These are phyloP conservation scores for Phanerochaete carnosa DNA, from an alignment of 768 basidiomycete genomes.

Conservation along the genomic window DNA sequence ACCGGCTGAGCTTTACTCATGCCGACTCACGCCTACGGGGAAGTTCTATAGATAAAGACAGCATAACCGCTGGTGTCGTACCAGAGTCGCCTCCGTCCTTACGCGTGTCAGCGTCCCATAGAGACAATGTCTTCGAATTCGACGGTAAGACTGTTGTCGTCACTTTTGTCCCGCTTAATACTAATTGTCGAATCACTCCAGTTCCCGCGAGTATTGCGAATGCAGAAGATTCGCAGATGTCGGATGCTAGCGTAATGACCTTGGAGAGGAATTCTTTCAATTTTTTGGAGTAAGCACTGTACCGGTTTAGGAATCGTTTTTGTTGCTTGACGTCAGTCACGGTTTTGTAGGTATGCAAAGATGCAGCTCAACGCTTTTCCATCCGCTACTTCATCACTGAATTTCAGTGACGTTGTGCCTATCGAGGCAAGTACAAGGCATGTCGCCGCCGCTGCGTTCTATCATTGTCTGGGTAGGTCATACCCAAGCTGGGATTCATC, in stretches of 20 bases:
- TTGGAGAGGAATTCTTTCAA: slow-evolving; percentile 78
- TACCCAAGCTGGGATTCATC: not conserved
- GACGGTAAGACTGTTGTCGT: slow-evolving; percentile 42
- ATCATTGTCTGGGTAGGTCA: slow-evolving; percentile 74
- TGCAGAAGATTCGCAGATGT: slow-evolving; percentile 45
- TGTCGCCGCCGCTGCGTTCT: slow-evolving; percentile 79
- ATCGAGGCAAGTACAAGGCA: slow-evolving; percentile 63
- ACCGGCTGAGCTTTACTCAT: slow-evolving; percentile 45
- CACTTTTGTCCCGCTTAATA: not conserved
- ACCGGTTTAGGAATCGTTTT: not conserved
- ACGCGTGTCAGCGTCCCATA: slow-evolving; percentile 36
- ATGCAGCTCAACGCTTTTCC: slow-evolving; percentile 69
- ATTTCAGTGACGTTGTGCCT: slow-evolving; percentile 67
- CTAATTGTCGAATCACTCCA: not conserved
- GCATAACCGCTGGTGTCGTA: slow-evolving; percentile 41
- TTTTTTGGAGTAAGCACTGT: slow-evolving; percentile 64
- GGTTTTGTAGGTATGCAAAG: slow-evolving; percentile 60
- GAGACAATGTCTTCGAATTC: slow-evolving; percentile 62
- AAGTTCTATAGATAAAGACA: slow-evolving; percentile 48
- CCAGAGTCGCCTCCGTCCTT: slow-evolving; percentile 50
- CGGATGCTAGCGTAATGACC: slow-evolving; percentile 51
- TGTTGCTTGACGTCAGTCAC: not conserved
- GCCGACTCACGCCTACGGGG: slow-evolving; percentile 53
- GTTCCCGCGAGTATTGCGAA: slow-evolving; percentile 28
- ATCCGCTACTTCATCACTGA: slow-evolving; percentile 40